Evolutionary conservation across 2,329 filamentous ascomycete genomes (phyloP).

Genomic region (Fonsecaea pedrosoi): DNA sequence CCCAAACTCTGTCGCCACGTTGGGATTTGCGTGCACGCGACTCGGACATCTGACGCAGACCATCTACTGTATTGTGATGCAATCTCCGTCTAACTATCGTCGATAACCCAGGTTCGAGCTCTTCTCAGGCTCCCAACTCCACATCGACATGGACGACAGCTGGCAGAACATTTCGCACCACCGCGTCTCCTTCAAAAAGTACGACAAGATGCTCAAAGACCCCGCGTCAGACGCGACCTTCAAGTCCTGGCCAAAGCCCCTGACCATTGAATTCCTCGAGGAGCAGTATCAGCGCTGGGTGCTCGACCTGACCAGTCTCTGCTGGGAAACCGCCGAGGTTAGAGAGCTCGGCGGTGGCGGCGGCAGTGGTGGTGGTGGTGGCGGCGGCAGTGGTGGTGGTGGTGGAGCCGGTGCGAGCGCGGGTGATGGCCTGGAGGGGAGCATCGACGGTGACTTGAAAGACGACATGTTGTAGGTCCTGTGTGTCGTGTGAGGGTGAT

Average conservation of each 20-base stretch:
- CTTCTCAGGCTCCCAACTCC: constrained; percentile 38
- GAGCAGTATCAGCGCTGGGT: constrained; percentile 39
- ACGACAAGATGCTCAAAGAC: constrained; percentile 39
- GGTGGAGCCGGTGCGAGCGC: constrained; percentile 15
- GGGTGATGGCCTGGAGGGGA: constrained; percentile 19
- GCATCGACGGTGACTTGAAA: constrained; percentile 28
- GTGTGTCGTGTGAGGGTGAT: background rate
- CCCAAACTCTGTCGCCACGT: background rate
- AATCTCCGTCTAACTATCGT: background rate
- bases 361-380: constrained; percentile 15
- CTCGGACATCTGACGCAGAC: no score
- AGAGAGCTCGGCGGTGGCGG: constrained; percentile 36
- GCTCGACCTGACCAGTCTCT: constrained; percentile 37
- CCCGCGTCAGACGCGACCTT: constrained; percentile 33
- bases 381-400: no score
- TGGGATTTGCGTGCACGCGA: background rate
- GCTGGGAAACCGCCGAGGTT: constrained; percentile 39
- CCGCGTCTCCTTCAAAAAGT: constrained; percentile 39
- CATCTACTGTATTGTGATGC: no score
- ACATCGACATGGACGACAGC: constrained; percentile 41
- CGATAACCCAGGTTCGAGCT: constrained; percentile 36
- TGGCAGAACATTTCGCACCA: constrained; percentile 41
- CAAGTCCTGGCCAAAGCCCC: constrained; percentile 39
- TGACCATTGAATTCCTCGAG: constrained; percentile 41
- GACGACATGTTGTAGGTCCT: constrained; percentile 30